These are phyloP conservation scores for Meredithiella fracta DNA, from an alignment of 2,329 filamentous ascomycete genomes.

Conservation along the genomic window DNA sequence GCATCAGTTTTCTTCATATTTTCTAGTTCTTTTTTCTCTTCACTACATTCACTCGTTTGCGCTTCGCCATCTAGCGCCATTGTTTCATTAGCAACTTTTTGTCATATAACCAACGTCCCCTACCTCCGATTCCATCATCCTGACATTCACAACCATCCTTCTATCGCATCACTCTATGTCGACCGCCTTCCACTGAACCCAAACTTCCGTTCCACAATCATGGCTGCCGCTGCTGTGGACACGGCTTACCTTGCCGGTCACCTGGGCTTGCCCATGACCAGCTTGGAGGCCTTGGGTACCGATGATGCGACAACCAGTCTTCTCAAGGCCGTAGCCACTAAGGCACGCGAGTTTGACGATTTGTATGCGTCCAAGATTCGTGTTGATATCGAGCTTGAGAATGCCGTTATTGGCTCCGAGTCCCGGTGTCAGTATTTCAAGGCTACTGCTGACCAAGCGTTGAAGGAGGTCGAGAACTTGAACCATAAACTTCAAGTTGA, in stretches of 20 bases:
- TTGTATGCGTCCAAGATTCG: constrained; percentile 77
- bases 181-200: constrained; percentile 1
- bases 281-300: constrained; percentile 43
- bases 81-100: neutral
- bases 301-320: constrained; percentile 61
- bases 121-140: neutral
- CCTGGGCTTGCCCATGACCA: constrained; percentile 49
- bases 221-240: constrained; percentile 40
- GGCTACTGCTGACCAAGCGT: constrained; percentile 61
- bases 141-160: neutral
- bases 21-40: neutral
- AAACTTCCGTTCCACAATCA: constrained; percentile 17
- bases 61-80: constrained; percentile 1
- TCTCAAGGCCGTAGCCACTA: constrained; percentile 56
- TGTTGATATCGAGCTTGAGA: constrained; percentile 83
- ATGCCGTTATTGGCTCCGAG: constrained; percentile 68
- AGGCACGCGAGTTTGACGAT: constrained; percentile 68
- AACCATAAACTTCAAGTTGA: constrained; percentile 67
- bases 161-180: constrained; percentile 6
- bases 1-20: neutral
- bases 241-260: constrained; percentile 57
- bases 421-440: constrained; percentile 70
- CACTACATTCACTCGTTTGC: constrained; percentile 4
- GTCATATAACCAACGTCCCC: neutral
- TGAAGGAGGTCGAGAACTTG: constrained; percentile 69